Evolutionary conservation across 306 rosid species (phyloP), one percentile per base, ranked within the genome.

Genomic region (Dicorynia guianensis): DNA sequence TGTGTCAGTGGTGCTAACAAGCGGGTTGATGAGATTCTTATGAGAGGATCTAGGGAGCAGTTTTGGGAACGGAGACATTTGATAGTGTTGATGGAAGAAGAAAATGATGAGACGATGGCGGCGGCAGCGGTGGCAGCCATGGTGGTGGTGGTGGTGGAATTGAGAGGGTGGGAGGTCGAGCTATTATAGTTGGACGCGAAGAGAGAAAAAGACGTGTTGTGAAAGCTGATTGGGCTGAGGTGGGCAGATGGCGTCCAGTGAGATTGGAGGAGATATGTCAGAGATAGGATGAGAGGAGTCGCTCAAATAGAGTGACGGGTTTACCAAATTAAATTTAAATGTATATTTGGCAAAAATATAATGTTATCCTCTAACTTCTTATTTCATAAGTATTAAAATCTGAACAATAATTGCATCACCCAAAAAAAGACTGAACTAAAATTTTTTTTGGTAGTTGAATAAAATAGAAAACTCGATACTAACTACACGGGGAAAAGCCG

Each of bases 71-170:
- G 86, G 52, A 80, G 71, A 67, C 84, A 84, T 79, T 86, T 84
- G 80, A 86, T 46, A 50, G 81, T 66, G 77, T 79, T 76, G 53
- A 88, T 79, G 55, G 96, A 88, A 44, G 94, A 82, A 49, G 89
- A 79, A 79, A 95, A 85, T 3, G 86, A 82, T 0, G 97, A 87
- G 52, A 82, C 90, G 11, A 88, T 80, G 81, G 89, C 83, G 44
- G 91, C 87, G 35, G 92, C 79, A 55, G 88, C 89, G 39, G 96
- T 75, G 68, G 89, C 81, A 64, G 96, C 91, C 97, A 92, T 92
- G 82, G 66, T 35, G 43, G 67, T 43, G 43, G 67, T 43, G 44
- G 33, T 25, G 81, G 44, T 15, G 67, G 25, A 25, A 2, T 71
- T 70, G 7, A 49, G 10, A 53, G 8, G 75, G 15, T 71, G n/a